Conservation (phyloP, 805 yeast species). For the Candida berthetii region DNA sequence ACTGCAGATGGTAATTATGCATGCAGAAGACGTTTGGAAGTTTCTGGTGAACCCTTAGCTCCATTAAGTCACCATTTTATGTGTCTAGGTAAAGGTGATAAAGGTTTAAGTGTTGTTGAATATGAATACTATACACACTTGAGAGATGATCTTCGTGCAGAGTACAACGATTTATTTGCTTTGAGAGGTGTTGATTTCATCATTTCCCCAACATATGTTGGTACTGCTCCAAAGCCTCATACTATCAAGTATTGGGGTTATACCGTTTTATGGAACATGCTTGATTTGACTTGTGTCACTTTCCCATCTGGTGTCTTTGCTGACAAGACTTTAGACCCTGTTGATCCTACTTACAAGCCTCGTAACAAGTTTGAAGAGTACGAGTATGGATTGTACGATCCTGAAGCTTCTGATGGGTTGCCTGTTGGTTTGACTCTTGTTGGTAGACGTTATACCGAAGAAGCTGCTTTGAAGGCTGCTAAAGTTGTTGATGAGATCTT, state of each 20-base stretch:
- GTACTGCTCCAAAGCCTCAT: constrained; percentile 65
- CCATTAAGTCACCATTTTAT: constrained; percentile 60
- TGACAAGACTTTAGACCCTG: constrained; percentile 41
- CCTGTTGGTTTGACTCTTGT: constrained; percentile 45
- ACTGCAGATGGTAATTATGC: constrained; percentile 62
- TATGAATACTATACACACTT: constrained; percentile 46
- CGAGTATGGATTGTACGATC: constrained; percentile 20
- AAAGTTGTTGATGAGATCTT: constrained; percentile 35
- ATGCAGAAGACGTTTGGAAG: constrained; percentile 43
- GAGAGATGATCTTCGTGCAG: constrained; percentile 55
- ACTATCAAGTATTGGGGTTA: constrained; percentile 74
- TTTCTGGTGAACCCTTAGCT: constrained; percentile 64
- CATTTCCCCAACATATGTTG: constrained; percentile 60
- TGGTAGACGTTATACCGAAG: constrained; percentile 46
- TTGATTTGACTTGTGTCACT: constrained; percentile 64
- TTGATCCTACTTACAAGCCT: constrained; percentile 24
- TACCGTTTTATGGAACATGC: constrained; percentile 65
- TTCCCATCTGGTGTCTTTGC: constrained; percentile 56
- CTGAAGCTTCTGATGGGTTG: constrained; percentile 47
- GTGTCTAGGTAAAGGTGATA: constrained; percentile 53
- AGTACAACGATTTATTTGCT: constrained; percentile 47
- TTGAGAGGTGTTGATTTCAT: constrained; percentile 57
- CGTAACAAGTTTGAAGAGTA: constrained; percentile 26
- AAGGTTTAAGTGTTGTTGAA: constrained; percentile 38
- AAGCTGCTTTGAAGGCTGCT: constrained; percentile 40